Evolutionary conservation across 495 filamentous ascomycete genomes (phyloP).

Genomic region (Neurospora terricola): DNA sequence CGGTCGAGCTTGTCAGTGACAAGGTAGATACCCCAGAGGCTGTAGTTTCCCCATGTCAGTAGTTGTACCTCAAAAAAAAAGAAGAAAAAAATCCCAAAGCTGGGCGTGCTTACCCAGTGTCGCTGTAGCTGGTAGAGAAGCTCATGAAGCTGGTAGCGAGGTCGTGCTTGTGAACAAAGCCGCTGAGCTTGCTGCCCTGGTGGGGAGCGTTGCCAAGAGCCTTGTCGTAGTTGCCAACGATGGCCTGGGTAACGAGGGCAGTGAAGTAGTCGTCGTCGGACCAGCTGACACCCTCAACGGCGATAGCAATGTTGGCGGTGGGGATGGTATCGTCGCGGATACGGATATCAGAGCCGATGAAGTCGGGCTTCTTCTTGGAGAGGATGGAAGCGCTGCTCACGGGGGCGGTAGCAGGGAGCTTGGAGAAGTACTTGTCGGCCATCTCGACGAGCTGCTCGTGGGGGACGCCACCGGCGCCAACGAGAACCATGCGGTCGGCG

Average conservation of each 20-base stretch:
- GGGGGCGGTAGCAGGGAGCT: conserved; percentile 59
- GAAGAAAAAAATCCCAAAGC: background rate
- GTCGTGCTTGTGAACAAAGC: conserved; percentile 81
- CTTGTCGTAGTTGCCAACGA: conserved; percentile 99
- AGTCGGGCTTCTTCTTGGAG: conserved; percentile 82
- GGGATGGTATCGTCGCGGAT: conserved; percentile 93
- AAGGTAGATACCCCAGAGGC: conserved; percentile 99
- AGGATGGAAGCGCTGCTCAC: conserved; percentile 58
- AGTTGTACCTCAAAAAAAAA: background rate
- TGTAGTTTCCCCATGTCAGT: conserved; percentile 27
- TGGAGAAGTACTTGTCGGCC: conserved; percentile 90
- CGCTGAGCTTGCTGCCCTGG: conserved; percentile 95
- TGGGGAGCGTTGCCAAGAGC: conserved; percentile 94
- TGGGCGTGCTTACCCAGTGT: conserved; percentile 69
- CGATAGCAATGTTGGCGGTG: conserved; percentile 95
- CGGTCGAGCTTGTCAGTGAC: conserved; percentile 79
- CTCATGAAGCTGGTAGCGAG: conserved; percentile 99
- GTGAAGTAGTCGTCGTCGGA: conserved; percentile 99
- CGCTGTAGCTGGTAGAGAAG: conserved; percentile 98
- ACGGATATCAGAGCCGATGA: conserved; percentile 90
- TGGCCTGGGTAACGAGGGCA: conserved; percentile 91
- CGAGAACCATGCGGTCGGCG: conserved; percentile 97
- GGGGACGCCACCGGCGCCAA: conserved; percentile 87
- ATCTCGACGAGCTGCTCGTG: conserved; percentile 90
- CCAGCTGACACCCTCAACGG: conserved; percentile 99